These are phyloP conservation scores for Pythium folliculosum DNA, from an alignment of 352 stramenopile species.

Conservation along the genomic window DNA sequence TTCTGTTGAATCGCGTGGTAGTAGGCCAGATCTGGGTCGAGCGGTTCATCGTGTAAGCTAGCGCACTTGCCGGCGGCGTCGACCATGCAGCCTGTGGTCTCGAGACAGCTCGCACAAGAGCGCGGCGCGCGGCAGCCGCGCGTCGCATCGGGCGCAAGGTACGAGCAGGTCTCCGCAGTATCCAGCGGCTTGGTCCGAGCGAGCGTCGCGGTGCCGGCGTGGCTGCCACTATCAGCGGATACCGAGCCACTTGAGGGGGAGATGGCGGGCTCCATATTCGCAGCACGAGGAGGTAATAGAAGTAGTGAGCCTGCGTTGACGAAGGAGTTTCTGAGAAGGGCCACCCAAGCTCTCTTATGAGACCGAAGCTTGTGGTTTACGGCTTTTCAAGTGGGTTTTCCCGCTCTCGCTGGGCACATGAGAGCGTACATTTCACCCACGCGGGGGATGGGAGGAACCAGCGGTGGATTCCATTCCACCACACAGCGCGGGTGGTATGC, in stretches of 20 bases:
- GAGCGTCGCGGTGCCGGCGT: not conserved
- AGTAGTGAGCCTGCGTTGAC: too few relatives aligned
- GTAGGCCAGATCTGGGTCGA: conserved; percentile 7
- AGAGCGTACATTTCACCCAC: too few relatives aligned
- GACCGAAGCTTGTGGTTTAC: too few relatives aligned
- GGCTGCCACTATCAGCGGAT: not conserved
- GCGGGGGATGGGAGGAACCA: too few relatives aligned
- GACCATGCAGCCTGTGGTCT: conserved; percentile 19
- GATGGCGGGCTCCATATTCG: too few relatives aligned
- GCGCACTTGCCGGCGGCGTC: conserved; percentile 8
- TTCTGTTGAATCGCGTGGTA: not conserved
- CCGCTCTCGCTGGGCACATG: too few relatives aligned
- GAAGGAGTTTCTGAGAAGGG: too few relatives aligned
- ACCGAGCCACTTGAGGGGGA: not conserved
- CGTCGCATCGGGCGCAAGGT: not conserved
- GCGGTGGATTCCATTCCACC: too few relatives aligned
- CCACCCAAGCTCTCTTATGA: too few relatives aligned
- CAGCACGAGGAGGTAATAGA: too few relatives aligned
- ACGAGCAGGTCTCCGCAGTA: conserved; percentile 16
- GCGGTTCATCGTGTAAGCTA: not conserved
- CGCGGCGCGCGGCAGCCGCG: conserved; percentile 14
- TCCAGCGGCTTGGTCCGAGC: not conserved
- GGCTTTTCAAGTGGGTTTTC: too few relatives aligned
- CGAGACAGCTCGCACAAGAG: conserved; percentile 19
- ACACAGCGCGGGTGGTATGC: too few relatives aligned